Evolutionary conservation across 495 filamentous ascomycete genomes (phyloP), one percentile per base, ranked within the genome.

Genomic region (Penicillium paxilli): DNA sequence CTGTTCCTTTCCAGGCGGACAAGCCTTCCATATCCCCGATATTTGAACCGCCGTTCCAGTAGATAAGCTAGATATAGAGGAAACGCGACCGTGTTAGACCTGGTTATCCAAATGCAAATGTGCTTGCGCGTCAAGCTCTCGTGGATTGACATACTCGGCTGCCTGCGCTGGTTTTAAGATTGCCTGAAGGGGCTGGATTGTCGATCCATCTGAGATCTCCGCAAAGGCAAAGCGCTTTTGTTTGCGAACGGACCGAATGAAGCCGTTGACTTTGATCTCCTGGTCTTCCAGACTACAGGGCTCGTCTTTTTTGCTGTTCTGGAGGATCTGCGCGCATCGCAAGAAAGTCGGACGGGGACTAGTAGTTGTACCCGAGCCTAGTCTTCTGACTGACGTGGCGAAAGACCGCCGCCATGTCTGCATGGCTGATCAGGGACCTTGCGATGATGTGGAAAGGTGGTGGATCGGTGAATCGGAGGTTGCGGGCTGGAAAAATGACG

Each of bases 181-280:
- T 25, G 86, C 93, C 74, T 98, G 95, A 38, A 98, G 62, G 40
- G 91, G 74, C 44, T 85, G 73, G 41, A 88, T 71, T 25, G 87
- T 90, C 12, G 95, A 96, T 28, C 94, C 94, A 78, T 98, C 94
- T 4, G 87, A 85, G 47, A 98, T 77, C 47, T 90, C 81, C 14
- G 91, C 89, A 73, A 98, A 98, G 12, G 86, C 84, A 54, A 84
- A 75, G 38, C 78, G 78, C 72, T 96, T 96, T 74, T 95, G 92
- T 62, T 89, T 87, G 51, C 95, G 83, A 51, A 97, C 84, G 14
- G 90, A 90, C 44, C 90, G 84, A 54, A 98, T 77, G 70, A 86
- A 92, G 28, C 93, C 94, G 63, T 89, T 79, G 54, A 96, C 75
- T 40, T 74, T 83, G 44, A 89, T 63, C 48, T 76, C 65, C 55